A percentile compares a stretch with the other conserved stretches of the same genome.
phyloP scores from a whole-genome alignment of 495 filamentous ascomycete genomes.

The Neurospora tetraspora region DNA sequence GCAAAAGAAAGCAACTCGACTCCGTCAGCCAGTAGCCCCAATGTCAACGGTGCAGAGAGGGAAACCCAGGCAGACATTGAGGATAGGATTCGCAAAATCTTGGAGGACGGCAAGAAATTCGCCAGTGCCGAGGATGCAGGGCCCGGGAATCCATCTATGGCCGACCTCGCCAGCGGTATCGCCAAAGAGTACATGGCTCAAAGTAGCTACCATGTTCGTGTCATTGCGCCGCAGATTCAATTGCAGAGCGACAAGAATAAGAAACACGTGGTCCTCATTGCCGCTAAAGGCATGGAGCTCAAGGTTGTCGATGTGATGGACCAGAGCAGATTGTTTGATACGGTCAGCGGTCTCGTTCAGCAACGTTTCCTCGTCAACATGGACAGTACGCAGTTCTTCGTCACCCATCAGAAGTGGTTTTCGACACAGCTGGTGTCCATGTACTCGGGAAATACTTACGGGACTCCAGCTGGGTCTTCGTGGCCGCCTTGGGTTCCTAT shows the following conservation, averaged over 20 bases:
- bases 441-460: slow-evolving; percentile 89
- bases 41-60: slow-evolving; percentile 32
- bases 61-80: slow-evolving; percentile 59
- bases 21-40: slow-evolving; percentile 26
- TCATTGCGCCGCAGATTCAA: slow-evolving; percentile 96
- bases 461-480: slow-evolving; percentile 68
- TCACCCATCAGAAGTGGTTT: slow-evolving; percentile 84
- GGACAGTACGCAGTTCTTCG: slow-evolving; percentile 96
- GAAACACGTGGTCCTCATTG: slow-evolving; percentile 84
- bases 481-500: slow-evolving; percentile 98
- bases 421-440: slow-evolving; percentile 70
- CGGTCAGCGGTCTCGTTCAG: slow-evolving; percentile 90
- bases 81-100: slow-evolving; percentile 76
- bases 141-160: slow-evolving; percentile 31
- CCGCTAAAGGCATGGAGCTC: slow-evolving; percentile 91
- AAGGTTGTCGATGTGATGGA: slow-evolving; percentile 98
- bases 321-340: slow-evolving; percentile 81
- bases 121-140: slow-evolving; percentile 59
- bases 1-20: slow-evolving; percentile 29
- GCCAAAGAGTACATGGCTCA: slow-evolving; percentile 85
- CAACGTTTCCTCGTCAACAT: slow-evolving; percentile 87
- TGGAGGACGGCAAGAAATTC: slow-evolving; percentile 76
- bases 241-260: slow-evolving; percentile 96
- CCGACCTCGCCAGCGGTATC: slow-evolving; percentile 62
- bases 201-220: slow-evolving; percentile 85